phyloP scores from a whole-genome alignment of 2,329 filamentous ascomycete species.

The Aspergillus aculeatinus region DNA sequence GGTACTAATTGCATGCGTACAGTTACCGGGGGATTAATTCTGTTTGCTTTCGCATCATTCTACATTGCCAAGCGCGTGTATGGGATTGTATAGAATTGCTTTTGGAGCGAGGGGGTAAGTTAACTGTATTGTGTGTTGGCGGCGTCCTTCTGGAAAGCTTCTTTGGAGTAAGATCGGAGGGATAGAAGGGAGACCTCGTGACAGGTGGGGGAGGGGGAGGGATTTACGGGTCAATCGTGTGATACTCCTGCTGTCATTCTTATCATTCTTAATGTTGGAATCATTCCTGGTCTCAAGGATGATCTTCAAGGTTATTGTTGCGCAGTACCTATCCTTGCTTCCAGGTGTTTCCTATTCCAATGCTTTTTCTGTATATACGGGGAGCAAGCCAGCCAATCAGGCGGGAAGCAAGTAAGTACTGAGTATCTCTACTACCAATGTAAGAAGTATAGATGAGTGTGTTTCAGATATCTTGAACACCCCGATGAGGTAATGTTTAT shows the following conservation, averaged over 20 bases:
- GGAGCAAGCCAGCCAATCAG: too few relatives aligned
- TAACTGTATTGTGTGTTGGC: neutral
- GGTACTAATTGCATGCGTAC: slow-evolving; percentile 5
- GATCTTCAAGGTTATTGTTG: neutral
- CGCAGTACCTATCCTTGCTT: too few relatives aligned
- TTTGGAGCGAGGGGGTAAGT: too few relatives aligned
- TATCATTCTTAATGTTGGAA: neutral
- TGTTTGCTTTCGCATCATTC: slow-evolving; percentile 79
- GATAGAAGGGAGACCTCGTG: neutral
- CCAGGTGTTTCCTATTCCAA: neutral
- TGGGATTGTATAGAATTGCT: slow-evolving; percentile 62
- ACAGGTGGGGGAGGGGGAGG: neutral
- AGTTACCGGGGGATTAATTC: slow-evolving; percentile 70
- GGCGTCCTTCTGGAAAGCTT: neutral
- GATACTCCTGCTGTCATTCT: neutral
- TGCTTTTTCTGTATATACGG: neutral
- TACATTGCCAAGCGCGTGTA: slow-evolving; percentile 81
- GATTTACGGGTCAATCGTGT: neutral
- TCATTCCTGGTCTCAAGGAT: neutral
- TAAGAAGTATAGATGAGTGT: too few relatives aligned
- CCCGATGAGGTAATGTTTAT: too few relatives aligned
- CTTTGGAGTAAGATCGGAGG: neutral
- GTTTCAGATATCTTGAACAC: too few relatives aligned
- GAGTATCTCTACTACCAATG: too few relatives aligned
- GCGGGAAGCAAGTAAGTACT: too few relatives aligned